Evolutionary conservation across 306 rosid genomes (phyloP), one percentile per base, ranked within the genome.

Genomic region (Luffa aegyptiaca): DNA sequence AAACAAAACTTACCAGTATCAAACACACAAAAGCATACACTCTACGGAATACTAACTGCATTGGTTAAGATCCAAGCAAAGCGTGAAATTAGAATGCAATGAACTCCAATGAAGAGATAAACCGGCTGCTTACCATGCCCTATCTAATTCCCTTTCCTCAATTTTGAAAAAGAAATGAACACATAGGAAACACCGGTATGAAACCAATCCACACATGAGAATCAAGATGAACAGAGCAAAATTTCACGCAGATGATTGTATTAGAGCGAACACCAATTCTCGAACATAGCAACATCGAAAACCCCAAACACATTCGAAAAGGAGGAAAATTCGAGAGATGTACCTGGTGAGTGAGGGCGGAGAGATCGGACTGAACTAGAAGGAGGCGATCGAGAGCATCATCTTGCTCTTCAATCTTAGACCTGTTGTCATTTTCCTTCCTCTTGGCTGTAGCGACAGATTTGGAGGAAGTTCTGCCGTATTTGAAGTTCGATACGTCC

Each of bases 311-410:
- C 2, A 1, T 39, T 8, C 7, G 0, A 14, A 77, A 2, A 4
- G 16, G 20, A 53, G 78, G 78, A 0, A 2, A 51, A 36, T 14
- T 35, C 10, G 26, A 52, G 62, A 62, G 18, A 14, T 36, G 9
- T n/a, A 90, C 98, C 97, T 92, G 90, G 62, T 80, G 77, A 79
- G 88, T 58, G 77, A 91, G 80, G 78, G 89, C 45, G 12, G 93
- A 90, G 61, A 95, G 82, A 75, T 92, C 89, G 56, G 97, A 87
- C 52, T 88, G 93, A 80, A 89, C 80, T 17, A 87, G 85, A 52
- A 89, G 81, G 61, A 95, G 90, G 5, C 79, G 89, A 82, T 85
- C 92, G 57, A 89, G 86, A 20, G 82, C 39, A 21, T 80, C 82
- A 68, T 75, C 85, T 16, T 55, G 76, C 0, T 79, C 83, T 4